phyloP scores from a whole-genome alignment of 2,329 filamentous ascomycete species.

The Hypoxylon sp. region DNA sequence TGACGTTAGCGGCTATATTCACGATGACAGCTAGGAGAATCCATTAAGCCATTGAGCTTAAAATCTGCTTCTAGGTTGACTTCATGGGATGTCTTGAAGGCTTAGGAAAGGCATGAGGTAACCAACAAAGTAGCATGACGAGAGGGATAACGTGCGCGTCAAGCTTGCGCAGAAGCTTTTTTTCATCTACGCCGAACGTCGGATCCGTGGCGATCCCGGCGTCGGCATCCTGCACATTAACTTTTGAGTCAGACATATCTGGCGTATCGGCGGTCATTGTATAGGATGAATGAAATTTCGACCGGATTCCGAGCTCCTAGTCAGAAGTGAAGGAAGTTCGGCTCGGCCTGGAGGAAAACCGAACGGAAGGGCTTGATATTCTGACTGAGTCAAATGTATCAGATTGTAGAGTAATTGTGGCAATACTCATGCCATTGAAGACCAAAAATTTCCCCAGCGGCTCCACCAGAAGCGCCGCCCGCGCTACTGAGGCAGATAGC shows the following conservation, averaged over 20 bases:
- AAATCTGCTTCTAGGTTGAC: background rate
- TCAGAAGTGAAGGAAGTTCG: slow-evolving; percentile 1
- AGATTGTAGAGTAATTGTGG: slow-evolving; percentile 10
- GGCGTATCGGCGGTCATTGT: slow-evolving; percentile 31
- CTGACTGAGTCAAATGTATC: slow-evolving; percentile 19
- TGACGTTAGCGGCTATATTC: slow-evolving; percentile 25
- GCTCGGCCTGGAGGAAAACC: slow-evolving; percentile 5
- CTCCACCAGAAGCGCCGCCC: slow-evolving; percentile 32
- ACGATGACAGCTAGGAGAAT: background rate
- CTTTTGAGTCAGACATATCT: slow-evolving; percentile 46
- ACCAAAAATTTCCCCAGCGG: slow-evolving; percentile 25
- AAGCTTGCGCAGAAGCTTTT: slow-evolving; percentile 74
- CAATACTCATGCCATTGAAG: slow-evolving; percentile 1
- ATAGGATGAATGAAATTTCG: background rate
- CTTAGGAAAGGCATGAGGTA: background rate
- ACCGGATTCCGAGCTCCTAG: background rate
- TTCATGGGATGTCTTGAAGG: background rate
- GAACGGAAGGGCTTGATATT: background rate
- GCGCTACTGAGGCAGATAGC: slow-evolving; percentile 26
- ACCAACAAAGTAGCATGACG: slow-evolving; percentile 72
- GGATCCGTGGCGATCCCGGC: slow-evolving; percentile 32
- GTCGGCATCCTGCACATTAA: slow-evolving; percentile 25
- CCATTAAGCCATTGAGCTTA: background rate
- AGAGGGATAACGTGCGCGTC: slow-evolving; percentile 76
- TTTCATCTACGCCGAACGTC: slow-evolving; percentile 60